Base-by-base conservation (phyloP, 495 filamentous ascomycete species). In the Elaphomyces granulatus region DNA sequence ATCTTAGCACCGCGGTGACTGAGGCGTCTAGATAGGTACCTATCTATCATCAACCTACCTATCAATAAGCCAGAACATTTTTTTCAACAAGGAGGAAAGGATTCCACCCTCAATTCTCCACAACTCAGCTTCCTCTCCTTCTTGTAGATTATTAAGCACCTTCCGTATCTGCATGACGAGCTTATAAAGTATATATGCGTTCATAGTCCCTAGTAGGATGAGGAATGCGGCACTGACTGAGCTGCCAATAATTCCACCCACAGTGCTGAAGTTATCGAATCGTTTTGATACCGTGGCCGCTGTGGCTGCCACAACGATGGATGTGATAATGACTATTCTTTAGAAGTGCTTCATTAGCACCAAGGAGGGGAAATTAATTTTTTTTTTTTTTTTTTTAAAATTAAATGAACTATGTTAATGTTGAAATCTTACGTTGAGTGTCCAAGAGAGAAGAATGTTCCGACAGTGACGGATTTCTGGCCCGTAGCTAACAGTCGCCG, bases 361-460 rank as follows among this genome's bases (percentile, higher is more conserved):
- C n/a, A n/a, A n/a, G n/a, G n/a, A n/a, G n/a, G n/a, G n/a, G n/a
- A n/a, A n/a, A n/a, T n/a, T n/a, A n/a, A n/a, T n/a, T n/a, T n/a
- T n/a, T n/a, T 17, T 36, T 40, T 8, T 3, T 26, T 15, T 40
- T 10, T 26, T 38, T 14, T 26, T 41, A 38, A 15, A 33, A 15
- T 21, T 15, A 3, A 2, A 6, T 34, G n/a, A 9, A 18, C 15
- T 17, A n/a, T 15, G 38, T 4, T 32, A 21, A 37, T 2, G n/a
- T 16, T 36, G 34, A 12, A 31, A 26, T 51, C 62, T 44, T 52
- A 77, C 55, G 87, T 94, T 8, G 81, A 90, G 58, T 96, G 90
- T 0, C 88, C 88, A 0, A 96, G 73, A 8, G 80, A 86, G 66
- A 96, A 95, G 47, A 85, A 96, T n/a, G 80, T 93, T 31, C 88